phyloP scores from a whole-genome alignment of 352 stramenopile genomes.

The Globisporangium barbulae region DNA sequence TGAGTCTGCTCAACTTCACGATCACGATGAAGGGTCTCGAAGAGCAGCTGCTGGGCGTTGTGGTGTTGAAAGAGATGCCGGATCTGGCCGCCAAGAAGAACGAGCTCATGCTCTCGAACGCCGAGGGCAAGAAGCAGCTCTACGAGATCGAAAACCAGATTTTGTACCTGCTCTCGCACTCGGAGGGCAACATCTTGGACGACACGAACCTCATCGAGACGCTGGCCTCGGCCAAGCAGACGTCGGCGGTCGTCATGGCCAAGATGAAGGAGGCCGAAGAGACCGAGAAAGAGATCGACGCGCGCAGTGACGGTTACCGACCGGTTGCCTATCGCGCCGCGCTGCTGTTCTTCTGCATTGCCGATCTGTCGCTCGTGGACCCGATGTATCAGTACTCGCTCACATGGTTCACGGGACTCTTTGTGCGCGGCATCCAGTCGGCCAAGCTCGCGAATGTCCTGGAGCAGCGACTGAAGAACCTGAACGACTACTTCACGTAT shows the following conservation, averaged over 20 bases:
- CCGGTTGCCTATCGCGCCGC: conserved; percentile 86
- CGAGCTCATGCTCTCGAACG: conserved; percentile 87
- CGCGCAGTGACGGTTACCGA: conserved; percentile 81
- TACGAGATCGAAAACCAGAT: conserved; percentile 94
- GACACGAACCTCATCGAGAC: conserved; percentile 92
- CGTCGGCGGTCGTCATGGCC: conserved; percentile 71
- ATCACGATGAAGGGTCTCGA: conserved; percentile 91
- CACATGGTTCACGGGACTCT: conserved; percentile 92
- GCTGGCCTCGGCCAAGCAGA: conserved; percentile 79
- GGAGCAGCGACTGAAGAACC: conserved; percentile 72
- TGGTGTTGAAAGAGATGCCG: conserved; percentile 88
- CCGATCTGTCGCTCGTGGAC: conserved; percentile 85
- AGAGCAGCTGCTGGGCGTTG: conserved; percentile 88
- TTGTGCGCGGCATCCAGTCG: conserved; percentile 85
- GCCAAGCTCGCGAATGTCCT: conserved; percentile 68
- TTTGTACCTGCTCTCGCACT: conserved; percentile 88
- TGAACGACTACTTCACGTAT: conserved; percentile 94
- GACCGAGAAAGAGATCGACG: conserved; percentile 90
- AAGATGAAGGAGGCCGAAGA: conserved; percentile 91
- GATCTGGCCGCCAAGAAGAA: conserved; percentile 91
- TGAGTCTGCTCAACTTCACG: conserved; percentile 91
- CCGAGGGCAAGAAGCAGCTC: conserved; percentile 84
- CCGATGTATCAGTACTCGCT: conserved; percentile 93
- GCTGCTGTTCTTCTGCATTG: conserved; percentile 91
- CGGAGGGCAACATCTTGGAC: conserved; percentile 91